A percentile compares a stretch with the other conserved stretches of the same genome.
Evolutionary conservation across 2,329 filamentous ascomycete genomes (phyloP).

Genomic region (Seiridium cupressi): DNA sequence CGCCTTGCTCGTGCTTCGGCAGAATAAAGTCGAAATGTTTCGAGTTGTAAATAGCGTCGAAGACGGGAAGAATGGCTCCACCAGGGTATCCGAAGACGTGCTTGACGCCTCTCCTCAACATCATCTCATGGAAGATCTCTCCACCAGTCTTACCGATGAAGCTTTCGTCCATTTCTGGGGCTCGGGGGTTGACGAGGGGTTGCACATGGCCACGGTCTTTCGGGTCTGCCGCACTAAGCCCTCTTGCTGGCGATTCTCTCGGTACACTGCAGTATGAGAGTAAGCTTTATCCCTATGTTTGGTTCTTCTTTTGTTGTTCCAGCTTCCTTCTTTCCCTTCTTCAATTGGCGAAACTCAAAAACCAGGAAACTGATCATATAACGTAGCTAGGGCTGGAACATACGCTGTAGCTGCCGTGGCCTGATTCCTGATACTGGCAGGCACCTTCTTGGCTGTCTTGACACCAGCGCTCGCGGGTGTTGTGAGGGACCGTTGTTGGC

Average conservation of each 20-base stretch:
- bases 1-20: slow-evolving; percentile 94
- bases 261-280: slow-evolving; percentile 39
- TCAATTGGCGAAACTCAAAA: neutral
- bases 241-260: slow-evolving; percentile 61
- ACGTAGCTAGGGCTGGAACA: slow-evolving; percentile 29
- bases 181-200: slow-evolving; percentile 60
- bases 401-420: slow-evolving; percentile 51
- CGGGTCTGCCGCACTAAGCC: slow-evolving; percentile 49
- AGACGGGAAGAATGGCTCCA: slow-evolving; percentile 94
- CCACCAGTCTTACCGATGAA: slow-evolving; percentile 95
- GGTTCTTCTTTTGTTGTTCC: too few species aligned
- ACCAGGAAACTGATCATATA: slow-evolving; percentile 20
- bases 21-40: slow-evolving; percentile 95
- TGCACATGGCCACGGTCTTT: slow-evolving; percentile 62
- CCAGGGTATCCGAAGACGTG: slow-evolving; percentile 94
- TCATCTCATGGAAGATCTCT: slow-evolving; percentile 99
- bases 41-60: slow-evolving; percentile 98
- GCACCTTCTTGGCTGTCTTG: slow-evolving; percentile 36
- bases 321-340: neutral
- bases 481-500: slow-evolving; percentile 36
- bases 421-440: slow-evolving; percentile 43
- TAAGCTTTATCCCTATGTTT: neutral
- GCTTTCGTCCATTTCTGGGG: slow-evolving; percentile 73
- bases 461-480: slow-evolving; percentile 34
- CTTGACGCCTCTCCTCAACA: slow-evolving; percentile 88